phyloP scores from a whole-genome alignment of 495 filamentous ascomycete species.

The Filosporella fistucella region DNA sequence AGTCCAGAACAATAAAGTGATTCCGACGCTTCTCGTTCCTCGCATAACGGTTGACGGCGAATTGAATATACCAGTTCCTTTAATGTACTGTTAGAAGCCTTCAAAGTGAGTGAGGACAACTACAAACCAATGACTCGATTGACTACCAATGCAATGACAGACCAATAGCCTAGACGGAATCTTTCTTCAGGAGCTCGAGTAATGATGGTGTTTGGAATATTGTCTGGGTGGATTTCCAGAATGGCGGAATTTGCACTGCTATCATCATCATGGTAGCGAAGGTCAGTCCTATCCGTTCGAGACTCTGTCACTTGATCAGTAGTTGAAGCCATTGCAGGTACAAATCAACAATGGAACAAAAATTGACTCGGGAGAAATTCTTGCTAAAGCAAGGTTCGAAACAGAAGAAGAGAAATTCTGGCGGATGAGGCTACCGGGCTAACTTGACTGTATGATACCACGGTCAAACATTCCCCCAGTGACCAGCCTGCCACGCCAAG shows the following conservation, averaged over 20 bases:
- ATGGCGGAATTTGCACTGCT: constrained; percentile 5
- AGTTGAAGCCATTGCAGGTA: constrained; percentile 5
- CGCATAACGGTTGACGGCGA: constrained; percentile 29
- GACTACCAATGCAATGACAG: constrained; percentile 24
- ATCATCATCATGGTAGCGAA: constrained; percentile 5
- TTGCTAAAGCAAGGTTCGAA: too few relatives aligned
- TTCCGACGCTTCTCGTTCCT: constrained; percentile 32
- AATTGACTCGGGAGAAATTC: too few relatives aligned
- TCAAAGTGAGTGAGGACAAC: too few relatives aligned
- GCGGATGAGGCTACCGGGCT: too few relatives aligned
- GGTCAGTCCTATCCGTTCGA: constrained; percentile 1
- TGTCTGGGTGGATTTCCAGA: constrained; percentile 8
- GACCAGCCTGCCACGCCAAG: too few relatives aligned
- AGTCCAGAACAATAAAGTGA: constrained; percentile 34
- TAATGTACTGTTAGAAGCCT: too few relatives aligned
- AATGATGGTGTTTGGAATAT: constrained; percentile 21
- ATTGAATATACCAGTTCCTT: constrained; percentile 36
- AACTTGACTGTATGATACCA: too few relatives aligned
- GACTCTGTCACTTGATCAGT: constrained; percentile 3
- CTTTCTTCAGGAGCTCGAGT: constrained; percentile 23
- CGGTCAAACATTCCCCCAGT: too few relatives aligned
- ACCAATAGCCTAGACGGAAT: constrained; percentile 23
- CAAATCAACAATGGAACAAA: neutral
- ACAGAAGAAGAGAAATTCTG: too few relatives aligned
- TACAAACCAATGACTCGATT: constrained; percentile 28